Percentiles rank a stretch among this genome's conserved stretches.
phyloP scores from a whole-genome alignment of 257 asterid species.

The Mitragyna speciosa region DNA sequence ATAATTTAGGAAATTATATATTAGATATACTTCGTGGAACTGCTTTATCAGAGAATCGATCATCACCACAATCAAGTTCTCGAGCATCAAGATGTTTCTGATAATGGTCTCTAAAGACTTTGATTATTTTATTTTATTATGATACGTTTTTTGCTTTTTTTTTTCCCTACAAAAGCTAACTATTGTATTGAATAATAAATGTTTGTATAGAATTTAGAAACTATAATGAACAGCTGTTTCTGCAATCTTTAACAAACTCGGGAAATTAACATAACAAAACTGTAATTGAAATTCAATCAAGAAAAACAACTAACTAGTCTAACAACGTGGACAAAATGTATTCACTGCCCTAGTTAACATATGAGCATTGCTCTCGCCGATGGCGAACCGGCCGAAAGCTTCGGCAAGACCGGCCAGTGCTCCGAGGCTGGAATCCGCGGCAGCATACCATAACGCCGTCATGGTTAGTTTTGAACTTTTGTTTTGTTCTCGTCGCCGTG shows the following conservation, averaged over 20 bases:
- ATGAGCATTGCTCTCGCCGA: slow-evolving; percentile 49
- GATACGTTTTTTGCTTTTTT: neutral
- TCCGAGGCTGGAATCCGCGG: slow-evolving; percentile 59
- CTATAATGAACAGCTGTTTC: neutral
- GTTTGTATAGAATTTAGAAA: neutral
- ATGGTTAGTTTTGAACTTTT: neutral
- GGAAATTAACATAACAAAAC: neutral
- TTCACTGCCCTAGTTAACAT: neutral
- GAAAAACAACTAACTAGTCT: neutral
- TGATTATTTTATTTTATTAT: neutral
- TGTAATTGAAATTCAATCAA: neutral
- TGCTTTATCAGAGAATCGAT: slow-evolving; percentile 25
- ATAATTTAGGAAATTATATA: slow-evolving; percentile 56
- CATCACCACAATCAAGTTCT: slow-evolving; percentile 30
- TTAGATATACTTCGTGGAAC: slow-evolving; percentile 56
- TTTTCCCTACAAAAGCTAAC: neutral
- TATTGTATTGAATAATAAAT: neutral
- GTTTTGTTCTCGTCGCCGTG: no score
- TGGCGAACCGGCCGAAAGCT: slow-evolving; percentile 75
- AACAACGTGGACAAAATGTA: neutral
- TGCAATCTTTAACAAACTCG: neutral
- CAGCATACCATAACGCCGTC: slow-evolving; percentile 55
- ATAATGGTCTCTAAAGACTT: slow-evolving; percentile 7
- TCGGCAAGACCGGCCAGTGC: slow-evolving; percentile 74
- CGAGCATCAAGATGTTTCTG: slow-evolving; percentile 36